phyloP scores from a whole-genome alignment of 2,329 filamentous ascomycete species.

The Aspergillus hiratsukae region DNA sequence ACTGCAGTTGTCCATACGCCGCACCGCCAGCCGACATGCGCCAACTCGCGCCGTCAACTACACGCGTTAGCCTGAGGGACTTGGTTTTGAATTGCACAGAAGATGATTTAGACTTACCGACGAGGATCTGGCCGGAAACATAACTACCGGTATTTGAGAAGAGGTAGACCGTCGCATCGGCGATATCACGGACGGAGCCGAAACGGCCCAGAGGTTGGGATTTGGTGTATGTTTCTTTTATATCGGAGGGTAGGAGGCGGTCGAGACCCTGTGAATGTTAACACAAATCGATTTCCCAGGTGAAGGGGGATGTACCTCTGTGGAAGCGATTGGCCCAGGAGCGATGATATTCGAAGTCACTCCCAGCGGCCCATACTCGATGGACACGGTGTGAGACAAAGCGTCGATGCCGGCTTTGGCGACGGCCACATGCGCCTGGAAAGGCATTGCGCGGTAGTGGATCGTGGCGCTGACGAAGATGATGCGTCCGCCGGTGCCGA shows the following conservation, averaged over 20 bases:
- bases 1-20: constrained; percentile 40
- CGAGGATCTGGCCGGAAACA: constrained; percentile 75
- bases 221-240: constrained; percentile 44
- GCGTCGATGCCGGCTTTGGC: constrained; percentile 91
- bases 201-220: constrained; percentile 68
- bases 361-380: constrained; percentile 87
- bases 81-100: background rate
- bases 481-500: constrained; percentile 71
- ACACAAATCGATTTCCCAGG: background rate
- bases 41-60: constrained; percentile 42
- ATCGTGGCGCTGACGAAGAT: constrained; percentile 87
- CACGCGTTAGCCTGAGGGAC: background rate
- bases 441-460: constrained; percentile 79
- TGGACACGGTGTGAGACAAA: constrained; percentile 69
- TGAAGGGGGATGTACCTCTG: constrained; percentile 51
- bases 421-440: constrained; percentile 85
- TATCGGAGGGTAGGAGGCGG: constrained; percentile 54
- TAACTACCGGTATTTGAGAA: constrained; percentile 83
- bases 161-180: constrained; percentile 84
- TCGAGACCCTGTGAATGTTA: constrained; percentile 54
- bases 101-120: constrained; percentile 49
- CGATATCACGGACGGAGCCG: constrained; percentile 80
- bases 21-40: constrained; percentile 29
- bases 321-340: constrained; percentile 79
- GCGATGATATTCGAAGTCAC: constrained; percentile 84